phyloP scores from a whole-genome alignment of 1,284 basidiomycete genomes.

The Ustanciosporium gigantosporum region DNA sequence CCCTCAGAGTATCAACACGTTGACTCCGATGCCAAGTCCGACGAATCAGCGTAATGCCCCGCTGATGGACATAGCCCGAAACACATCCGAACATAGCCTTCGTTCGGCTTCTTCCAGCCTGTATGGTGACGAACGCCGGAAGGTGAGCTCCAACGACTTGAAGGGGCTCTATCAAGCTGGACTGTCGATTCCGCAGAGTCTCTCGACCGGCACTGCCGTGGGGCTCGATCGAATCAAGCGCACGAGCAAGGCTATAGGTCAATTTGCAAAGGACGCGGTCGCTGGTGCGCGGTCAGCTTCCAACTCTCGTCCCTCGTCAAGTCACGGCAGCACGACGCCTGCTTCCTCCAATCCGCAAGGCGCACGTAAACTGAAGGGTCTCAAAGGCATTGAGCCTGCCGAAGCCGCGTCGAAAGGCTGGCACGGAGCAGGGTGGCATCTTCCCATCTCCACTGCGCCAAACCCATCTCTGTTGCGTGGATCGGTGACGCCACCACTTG shows the following conservation, averaged over 20 bases:
- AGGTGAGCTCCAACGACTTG: constrained; percentile 27
- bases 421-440: constrained; percentile 36
- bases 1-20: not conserved
- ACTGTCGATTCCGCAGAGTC: constrained; percentile 17
- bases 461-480: constrained; percentile 6
- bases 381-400: constrained; percentile 25
- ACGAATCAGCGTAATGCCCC: not conserved
- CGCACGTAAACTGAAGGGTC: constrained; percentile 16
- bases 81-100: constrained; percentile 8
- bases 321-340: no score
- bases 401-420: constrained; percentile 36
- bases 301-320: not conserved
- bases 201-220: constrained; percentile 21
- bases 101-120: constrained; percentile 6
- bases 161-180: constrained; percentile 21
- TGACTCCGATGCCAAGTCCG: not conserved
- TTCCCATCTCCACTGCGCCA: constrained; percentile 21
- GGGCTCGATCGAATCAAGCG: constrained; percentile 29
- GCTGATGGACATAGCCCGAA: constrained; percentile 1
- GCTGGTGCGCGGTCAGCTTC: constrained; percentile 1
- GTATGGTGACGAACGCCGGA: constrained; percentile 1
- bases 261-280: constrained; percentile 22
- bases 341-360: constrained; percentile 9
- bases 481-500: constrained; percentile 3
- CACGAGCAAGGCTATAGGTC: constrained; percentile 17